phyloP scores from a whole-genome alignment of 1,284 basidiomycete genomes.

The Chalciporus sp. region DNA sequence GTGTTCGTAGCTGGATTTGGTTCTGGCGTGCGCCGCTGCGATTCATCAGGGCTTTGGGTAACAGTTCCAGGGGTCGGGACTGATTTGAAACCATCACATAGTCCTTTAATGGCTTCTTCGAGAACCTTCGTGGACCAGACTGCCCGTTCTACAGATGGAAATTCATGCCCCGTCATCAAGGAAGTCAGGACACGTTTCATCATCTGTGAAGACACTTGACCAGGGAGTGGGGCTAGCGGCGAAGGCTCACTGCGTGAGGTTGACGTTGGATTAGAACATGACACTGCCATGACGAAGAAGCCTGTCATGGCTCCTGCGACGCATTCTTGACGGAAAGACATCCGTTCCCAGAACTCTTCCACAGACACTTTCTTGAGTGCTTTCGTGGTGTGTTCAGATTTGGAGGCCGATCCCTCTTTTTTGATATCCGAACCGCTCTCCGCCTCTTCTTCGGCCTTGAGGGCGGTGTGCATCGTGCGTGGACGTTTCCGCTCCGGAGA shows the following conservation, averaged over 20 bases:
- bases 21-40: conserved; percentile 41
- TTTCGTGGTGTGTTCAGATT: conserved; percentile 37
- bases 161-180: conserved; percentile 76
- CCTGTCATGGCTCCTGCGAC: conserved; percentile 83
- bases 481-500: conserved; percentile 62
- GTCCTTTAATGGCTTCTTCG: conserved; percentile 64
- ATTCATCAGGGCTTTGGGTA: conserved; percentile 21
- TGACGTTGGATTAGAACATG: conserved; percentile 25
- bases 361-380: conserved; percentile 58
- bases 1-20: conserved; percentile 24
- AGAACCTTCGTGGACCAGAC: conserved; percentile 70
- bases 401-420: conserved; percentile 22
- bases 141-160: conserved; percentile 66
- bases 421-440: conserved; percentile 41
- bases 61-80: conserved; percentile 25
- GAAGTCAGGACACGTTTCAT: conserved; percentile 69
- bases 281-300: conserved; percentile 75
- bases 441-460: conserved; percentile 29
- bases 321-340: conserved; percentile 94
- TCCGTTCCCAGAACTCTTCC: conserved; percentile 92
- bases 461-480: conserved; percentile 27
- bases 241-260: conserved; percentile 36
- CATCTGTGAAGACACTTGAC: conserved; percentile 65
- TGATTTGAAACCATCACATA: conserved; percentile 63
- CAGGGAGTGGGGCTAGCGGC: conserved; percentile 53